Base-by-base conservation (phyloP, 257 asterid genomes). In the Ajuga chamaepitys region DNA sequence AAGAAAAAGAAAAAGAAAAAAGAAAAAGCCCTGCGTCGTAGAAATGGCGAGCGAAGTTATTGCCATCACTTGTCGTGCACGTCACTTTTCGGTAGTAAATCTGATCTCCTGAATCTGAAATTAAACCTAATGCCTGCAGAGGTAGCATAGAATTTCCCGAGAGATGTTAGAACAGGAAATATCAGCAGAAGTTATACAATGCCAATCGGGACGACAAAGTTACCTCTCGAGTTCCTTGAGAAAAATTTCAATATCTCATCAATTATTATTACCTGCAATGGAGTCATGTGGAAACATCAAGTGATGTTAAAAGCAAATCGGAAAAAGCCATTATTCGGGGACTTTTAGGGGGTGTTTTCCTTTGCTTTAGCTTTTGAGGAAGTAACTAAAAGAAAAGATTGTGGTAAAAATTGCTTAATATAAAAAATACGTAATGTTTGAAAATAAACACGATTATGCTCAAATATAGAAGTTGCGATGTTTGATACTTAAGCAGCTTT, bases 241-340 rank as follows among this genome's bases (percentile, higher is more conserved):
- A 90, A 71, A 81, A 88, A 86, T 87, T 94, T 94, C 81, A 94
- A 72, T 67, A 94, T 80, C 86, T 90, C 99, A 77, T 94, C 99
- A 20, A 94, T 90, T 54, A 94, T 73, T 73, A 94, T 90, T 62
- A 90, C 99, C 96, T 93, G 84, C 70, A 83, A 62, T 44, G 35
- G 70, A 45, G 64, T 47, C 5, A 12, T 44, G 20, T 11, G 7
- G 37, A 30, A 30, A 30, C 37, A 4, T 5, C 37, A 30, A 1
- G 37, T 30, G n/a, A n/a, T n/a, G n/a, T n/a, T n/a, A n/a, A n/a
- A n/a, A n/a, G 40, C 26, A 63, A 32, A 9, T 37, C 24, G 44
- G 7, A 34, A 18, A 6, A 9, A 40, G 13, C 41, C 17, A 66
- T 22, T 18, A 41, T 40, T 17, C 41, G 24, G 44, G 9, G 5